Base-by-base conservation (phyloP, 768 basidiomycete species). In the Trametes villosa region DNA sequence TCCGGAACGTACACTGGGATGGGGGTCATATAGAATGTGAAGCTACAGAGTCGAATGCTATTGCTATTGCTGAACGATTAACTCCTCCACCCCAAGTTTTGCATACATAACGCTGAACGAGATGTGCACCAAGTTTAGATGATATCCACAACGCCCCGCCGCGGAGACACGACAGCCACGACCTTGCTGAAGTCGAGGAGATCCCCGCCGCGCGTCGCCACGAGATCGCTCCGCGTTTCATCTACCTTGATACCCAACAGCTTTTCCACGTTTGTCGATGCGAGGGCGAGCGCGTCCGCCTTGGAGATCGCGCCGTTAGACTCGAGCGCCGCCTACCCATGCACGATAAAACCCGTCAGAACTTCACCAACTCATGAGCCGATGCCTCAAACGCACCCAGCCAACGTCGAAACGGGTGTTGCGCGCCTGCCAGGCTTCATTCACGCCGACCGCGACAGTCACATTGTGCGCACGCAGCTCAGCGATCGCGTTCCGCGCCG, bases 391-490 rank as follows among this genome's bases (percentile, higher is more conserved):
- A 60, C 65, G 18, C 62, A 89, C 91, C 94, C 95, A 96, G 42
- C 84, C 90, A 30, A 86, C 74, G 64, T 96, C 93, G 65, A 94
- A 91, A 15, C 89, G 83, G 11, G 89, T 80, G 68, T 89, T 92
- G 27, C 91, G 83, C 9, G 89, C 87, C 27, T 81, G 79, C 88
- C 88, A 93, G 41, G 82, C 82, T 61, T 86, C 84, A 7, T 80
- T 73, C 47, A 87, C 78, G 18, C 88, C 89, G 47, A 93, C 69
- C 11, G 85, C 91, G 31, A 92, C 86, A 5, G 84, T 85, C 18
- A 97, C 90, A 27, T 86, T 87, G 45, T 90, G 83, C 3, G 78
- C 77, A 17, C 88, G 70, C 22, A 98, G 81, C 52, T 79, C 79
- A 22, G 83, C 77, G 40, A 94, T 75, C 0, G 85, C 78, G 53